Evolutionary conservation across 78 protist species (phyloP).

Genomic region (Trichosphaerium sp.): DNA sequence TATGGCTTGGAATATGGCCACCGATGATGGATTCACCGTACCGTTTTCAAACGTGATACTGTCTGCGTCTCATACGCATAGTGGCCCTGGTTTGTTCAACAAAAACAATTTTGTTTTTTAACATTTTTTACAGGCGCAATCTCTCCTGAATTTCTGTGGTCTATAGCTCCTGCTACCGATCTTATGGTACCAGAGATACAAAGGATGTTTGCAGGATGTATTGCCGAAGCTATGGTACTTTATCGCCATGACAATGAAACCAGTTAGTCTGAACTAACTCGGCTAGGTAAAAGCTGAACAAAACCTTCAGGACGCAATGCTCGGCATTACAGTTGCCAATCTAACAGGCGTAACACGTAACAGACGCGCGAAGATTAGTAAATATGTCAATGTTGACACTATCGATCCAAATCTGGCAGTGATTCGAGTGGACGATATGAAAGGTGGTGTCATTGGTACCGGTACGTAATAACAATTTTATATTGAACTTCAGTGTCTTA

Average conservation of each 20-base stretch:
- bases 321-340: neutral
- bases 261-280: too few species aligned
- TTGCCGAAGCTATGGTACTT: neutral
- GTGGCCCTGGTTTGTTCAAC: too few species aligned
- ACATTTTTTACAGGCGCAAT: conserved; percentile 16
- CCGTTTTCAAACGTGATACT: neutral
- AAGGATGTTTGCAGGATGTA: neutral
- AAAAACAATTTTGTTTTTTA: too few species aligned
- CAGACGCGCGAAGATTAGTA: neutral
- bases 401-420: conserved; percentile 2
- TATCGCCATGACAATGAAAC: too few species aligned
- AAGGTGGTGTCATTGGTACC: too few species aligned
- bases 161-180: neutral
- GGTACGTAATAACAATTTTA: too few species aligned
- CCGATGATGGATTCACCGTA: neutral
- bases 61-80: conserved; percentile 7
- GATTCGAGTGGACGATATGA: conserved; percentile 1
- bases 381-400: neutral
- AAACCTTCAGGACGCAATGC: neutral
- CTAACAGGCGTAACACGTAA: conserved; percentile 1
- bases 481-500: too few species aligned
- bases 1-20: neutral
- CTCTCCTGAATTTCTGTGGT: neutral
- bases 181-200: neutral
- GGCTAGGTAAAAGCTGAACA: neutral